Percentiles rank a stretch among this genome's conserved stretches.
Evolutionary conservation across 768 basidiomycete species (phyloP).

Genomic region (Rhodotorula babjevae): DNA sequence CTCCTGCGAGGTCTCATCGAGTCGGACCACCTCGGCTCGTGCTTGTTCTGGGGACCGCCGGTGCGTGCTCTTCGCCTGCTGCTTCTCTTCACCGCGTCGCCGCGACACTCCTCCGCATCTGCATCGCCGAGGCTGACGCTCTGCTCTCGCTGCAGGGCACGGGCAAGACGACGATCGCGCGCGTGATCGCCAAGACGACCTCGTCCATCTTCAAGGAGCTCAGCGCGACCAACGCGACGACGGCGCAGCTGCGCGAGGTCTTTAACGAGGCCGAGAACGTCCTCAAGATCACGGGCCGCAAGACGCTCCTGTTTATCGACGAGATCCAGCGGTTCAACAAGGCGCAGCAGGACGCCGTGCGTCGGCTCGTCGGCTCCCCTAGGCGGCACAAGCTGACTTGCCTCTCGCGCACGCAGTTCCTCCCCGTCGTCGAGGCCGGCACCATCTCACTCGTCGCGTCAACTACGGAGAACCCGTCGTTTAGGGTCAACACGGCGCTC

Average conservation of each 20-base stretch:
- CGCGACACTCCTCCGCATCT: too few relatives aligned
- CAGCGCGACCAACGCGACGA: constrained; percentile 44
- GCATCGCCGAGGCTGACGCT: too few relatives aligned
- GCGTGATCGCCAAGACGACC: constrained; percentile 61
- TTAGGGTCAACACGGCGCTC: constrained; percentile 47
- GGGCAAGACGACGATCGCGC: constrained; percentile 52
- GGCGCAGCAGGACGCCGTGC: constrained; percentile 54
- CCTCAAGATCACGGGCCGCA: constrained; percentile 60
- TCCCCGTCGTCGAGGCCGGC: constrained; percentile 75
- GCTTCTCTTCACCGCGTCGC: neutral
- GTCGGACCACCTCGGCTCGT: constrained; percentile 54
- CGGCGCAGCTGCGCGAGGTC: constrained; percentile 65
- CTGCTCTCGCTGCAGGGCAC: constrained; percentile 36
- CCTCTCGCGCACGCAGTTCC: constrained; percentile 52
- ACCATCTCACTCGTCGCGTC: constrained; percentile 62
- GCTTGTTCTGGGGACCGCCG: constrained; percentile 47
- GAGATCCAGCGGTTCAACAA: constrained; percentile 72
- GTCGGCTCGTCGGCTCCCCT: neutral
- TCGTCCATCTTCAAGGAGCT: constrained; percentile 64
- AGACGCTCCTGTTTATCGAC: constrained; percentile 73
- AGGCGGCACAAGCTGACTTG: neutral
- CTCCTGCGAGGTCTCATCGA: constrained; percentile 57
- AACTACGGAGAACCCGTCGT: constrained; percentile 85
- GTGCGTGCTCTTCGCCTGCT: neutral
- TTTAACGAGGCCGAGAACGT: constrained; percentile 70